Percentiles rank a stretch among this genome's conserved stretches.
Conservation (phyloP, 345 rosid genomes). For the Sonneratia caseolaris region DNA sequence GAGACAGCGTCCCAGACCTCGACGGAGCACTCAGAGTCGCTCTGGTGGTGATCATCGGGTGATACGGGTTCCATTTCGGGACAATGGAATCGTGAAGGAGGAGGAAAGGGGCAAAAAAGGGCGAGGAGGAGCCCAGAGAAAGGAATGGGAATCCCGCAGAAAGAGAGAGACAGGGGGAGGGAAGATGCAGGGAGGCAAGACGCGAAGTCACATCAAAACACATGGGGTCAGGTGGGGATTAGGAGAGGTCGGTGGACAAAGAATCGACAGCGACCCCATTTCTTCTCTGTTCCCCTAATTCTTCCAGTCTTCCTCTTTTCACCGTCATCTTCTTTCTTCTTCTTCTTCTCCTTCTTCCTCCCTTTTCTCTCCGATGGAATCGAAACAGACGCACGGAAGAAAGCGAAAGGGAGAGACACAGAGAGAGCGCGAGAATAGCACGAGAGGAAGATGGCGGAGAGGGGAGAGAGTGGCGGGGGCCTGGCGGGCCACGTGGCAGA, state of each 20-base stretch:
- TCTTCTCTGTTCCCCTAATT: too few relatives aligned
- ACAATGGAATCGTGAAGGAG: background rate
- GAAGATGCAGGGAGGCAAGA: background rate
- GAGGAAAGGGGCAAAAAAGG: background rate
- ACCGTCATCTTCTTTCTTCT: background rate
- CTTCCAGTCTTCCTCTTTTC: too few relatives aligned
- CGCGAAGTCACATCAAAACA: background rate
- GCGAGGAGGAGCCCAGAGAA: background rate
- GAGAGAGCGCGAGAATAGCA: background rate
- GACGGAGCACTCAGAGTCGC: conserved; percentile 13
- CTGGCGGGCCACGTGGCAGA: background rate
- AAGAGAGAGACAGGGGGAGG: background rate
- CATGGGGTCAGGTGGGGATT: conserved; percentile 9
- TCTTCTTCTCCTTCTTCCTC: background rate
- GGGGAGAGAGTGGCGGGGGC: background rate
- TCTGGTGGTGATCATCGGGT: conserved; percentile 1
- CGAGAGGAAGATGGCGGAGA: background rate
- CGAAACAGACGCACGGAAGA: background rate
- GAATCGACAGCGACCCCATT: conserved; percentile 5
- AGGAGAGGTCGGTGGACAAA: conserved; percentile 14
- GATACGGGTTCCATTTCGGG: background rate
- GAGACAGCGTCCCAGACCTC: background rate
- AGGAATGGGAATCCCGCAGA: background rate
- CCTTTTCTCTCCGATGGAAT: background rate
- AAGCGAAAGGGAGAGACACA: background rate